Evolutionary conservation across 23 red algal genomes (phyloP).

Genomic region (Agarophyton chilense): DNA sequence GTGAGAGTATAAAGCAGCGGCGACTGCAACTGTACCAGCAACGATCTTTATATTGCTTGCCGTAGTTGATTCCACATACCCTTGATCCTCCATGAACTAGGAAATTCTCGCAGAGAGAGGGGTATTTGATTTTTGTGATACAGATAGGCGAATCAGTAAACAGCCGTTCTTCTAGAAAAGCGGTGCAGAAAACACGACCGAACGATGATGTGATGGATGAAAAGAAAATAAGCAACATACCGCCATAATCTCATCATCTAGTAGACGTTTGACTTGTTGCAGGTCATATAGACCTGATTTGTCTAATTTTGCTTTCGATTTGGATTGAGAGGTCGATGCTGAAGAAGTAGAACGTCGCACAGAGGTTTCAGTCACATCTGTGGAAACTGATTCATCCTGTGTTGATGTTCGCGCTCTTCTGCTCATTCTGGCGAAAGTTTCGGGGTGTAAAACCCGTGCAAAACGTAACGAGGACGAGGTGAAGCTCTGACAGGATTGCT

Average conservation of each 20-base stretch:
- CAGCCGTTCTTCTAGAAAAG: background rate
- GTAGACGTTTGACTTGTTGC: constrained; percentile 55
- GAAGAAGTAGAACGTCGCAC: background rate
- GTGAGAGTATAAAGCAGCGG: constrained; percentile 60
- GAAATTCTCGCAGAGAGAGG: background rate
- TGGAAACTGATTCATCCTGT: background rate
- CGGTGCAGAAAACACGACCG: background rate
- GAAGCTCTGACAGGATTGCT: too few relatives aligned
- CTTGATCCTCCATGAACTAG: constrained; percentile 66
- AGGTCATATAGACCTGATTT: constrained; percentile 67
- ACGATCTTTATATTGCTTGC: constrained; percentile 63
- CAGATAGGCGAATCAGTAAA: background rate
- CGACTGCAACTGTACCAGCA: constrained; percentile 33
- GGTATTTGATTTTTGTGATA: background rate
- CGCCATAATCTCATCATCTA: constrained; percentile 66
- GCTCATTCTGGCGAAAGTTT: background rate
- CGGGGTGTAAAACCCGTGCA: background rate
- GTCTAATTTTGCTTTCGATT: constrained; percentile 33
- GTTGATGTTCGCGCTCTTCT: background rate
- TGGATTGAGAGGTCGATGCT: constrained; percentile 9
- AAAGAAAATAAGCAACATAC: constrained; percentile 13
- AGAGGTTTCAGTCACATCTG: background rate
- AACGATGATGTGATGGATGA: background rate
- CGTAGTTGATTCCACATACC: constrained; percentile 37
- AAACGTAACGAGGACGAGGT: too few relatives aligned